Conservation (phyloP, 306 rosid genomes). For the Luffa acutangula region DNA sequence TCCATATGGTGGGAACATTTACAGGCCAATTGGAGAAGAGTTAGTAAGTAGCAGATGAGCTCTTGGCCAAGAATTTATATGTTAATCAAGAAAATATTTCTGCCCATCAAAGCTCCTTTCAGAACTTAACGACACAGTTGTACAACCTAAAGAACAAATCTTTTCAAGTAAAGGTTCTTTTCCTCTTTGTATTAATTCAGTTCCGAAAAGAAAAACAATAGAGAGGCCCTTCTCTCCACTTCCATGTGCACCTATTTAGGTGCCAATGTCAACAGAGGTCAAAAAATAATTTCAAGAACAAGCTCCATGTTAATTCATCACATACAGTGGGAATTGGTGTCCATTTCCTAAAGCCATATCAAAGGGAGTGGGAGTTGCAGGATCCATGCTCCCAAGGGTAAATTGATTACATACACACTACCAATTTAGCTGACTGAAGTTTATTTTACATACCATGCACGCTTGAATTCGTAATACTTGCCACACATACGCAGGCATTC, state of each 20-base stretch:
- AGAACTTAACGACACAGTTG: neutral
- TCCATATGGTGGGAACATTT: neutral
- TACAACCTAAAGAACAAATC: neutral
- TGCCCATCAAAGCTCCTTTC: neutral
- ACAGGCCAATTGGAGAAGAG: neutral
- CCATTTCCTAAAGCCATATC: neutral
- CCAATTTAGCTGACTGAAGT: neutral
- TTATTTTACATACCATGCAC: neutral
- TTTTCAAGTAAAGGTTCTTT: neutral
- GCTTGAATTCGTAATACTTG: neutral
- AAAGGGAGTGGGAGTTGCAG: neutral
- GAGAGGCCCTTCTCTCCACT: neutral
- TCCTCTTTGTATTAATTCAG: neutral
- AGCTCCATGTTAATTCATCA: constrained; percentile 3
- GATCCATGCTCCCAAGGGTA: neutral
- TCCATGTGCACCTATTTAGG: constrained; percentile 12
- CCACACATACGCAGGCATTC: neutral
- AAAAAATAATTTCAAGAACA: constrained; percentile 23
- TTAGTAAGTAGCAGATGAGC: neutral
- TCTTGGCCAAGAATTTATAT: neutral
- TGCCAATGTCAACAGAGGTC: constrained; percentile 31
- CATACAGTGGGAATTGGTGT: neutral
- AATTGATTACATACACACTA: neutral
- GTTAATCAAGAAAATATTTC: neutral
- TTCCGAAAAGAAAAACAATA: neutral